Evolutionary conservation across 78 protist genomes (phyloP).

Genomic region (Thecamonas trahens): DNA sequence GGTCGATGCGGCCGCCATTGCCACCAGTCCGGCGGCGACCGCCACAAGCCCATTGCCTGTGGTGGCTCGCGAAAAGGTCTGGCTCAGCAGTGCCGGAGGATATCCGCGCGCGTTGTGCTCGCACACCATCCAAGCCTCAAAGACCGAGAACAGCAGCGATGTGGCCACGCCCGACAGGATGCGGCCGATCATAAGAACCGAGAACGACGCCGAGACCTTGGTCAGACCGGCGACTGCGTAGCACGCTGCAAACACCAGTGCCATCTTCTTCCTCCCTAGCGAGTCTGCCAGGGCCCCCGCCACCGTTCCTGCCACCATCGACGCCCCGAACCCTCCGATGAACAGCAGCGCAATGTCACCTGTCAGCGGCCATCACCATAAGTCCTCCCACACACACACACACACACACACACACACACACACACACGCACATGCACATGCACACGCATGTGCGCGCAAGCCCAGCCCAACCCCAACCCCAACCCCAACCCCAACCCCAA

Average conservation of each 20-base stretch:
- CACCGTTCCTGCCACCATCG: constrained; percentile 79
- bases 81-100: constrained; percentile 6
- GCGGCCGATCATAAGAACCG: constrained; percentile 77
- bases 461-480: no score
- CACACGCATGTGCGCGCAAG: no score
- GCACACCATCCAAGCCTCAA: constrained; percentile 92
- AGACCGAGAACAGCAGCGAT: constrained; percentile 79
- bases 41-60: constrained; percentile 72
- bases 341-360: constrained; percentile 75
- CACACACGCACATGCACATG: no score
- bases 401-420: no score
- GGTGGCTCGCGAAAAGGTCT: constrained; percentile 69
- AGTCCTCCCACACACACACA: no score
- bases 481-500: no score
- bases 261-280: constrained; percentile 34
- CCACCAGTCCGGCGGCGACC: constrained; percentile 69
- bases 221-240: constrained; percentile 69
- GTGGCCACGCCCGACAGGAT: constrained; percentile 89
- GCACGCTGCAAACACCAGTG: constrained; percentile 42
- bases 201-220: constrained; percentile 45
- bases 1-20: constrained; percentile 27
- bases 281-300: constrained; percentile 85
- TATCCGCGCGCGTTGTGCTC: constrained; percentile 61
- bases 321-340: constrained; percentile 80
- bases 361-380: no score